Percentiles rank a stretch among this genome's conserved stretches.
phyloP scores from a whole-genome alignment of 2,329 filamentous ascomycete genomes.

The Fusarium annulatum region DNA sequence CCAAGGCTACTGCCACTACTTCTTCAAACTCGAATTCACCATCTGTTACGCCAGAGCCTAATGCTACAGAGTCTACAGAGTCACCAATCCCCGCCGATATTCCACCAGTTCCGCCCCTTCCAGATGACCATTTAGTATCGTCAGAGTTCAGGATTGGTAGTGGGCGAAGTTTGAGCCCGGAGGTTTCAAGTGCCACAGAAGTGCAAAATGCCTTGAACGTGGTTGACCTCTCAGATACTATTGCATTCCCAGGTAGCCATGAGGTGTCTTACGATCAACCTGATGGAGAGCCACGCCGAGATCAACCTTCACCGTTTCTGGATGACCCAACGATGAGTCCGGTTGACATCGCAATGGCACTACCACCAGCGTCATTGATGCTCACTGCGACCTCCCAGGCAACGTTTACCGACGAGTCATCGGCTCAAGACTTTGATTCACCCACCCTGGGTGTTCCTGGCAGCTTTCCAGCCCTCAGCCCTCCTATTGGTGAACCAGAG shows the following conservation, averaged over 20 bases:
- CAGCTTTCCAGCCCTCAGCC: conserved; percentile 62
- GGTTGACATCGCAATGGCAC: conserved; percentile 37
- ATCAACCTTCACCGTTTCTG: conserved; percentile 29
- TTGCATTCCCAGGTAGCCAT: conserved; percentile 13
- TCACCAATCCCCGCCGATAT: conserved; percentile 27
- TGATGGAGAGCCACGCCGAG: conserved; percentile 16
- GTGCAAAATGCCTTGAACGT: conserved; percentile 29
- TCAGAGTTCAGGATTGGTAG: conserved; percentile 2
- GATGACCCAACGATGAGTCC: conserved; percentile 38
- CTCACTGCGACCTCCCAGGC: conserved; percentile 23
- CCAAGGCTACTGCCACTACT: conserved; percentile 50
- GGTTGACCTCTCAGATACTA: conserved; percentile 18
- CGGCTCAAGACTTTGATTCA: conserved; percentile 61
- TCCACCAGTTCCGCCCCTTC: conserved; percentile 40
- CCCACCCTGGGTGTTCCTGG: conserved; percentile 75
- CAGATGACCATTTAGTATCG: conserved; percentile 17
- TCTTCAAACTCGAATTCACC: conserved; percentile 28
- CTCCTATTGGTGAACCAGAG: conserved; percentile 56
- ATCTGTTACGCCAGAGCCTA: conserved; percentile 33
- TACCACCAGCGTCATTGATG: conserved; percentile 40
- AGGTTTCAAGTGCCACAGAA: conserved; percentile 12
- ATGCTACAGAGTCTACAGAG: conserved; percentile 13
- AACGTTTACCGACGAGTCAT: conserved; percentile 17
- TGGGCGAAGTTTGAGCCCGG: conserved; percentile 1
- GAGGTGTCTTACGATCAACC: conserved; percentile 16